Conservation (phyloP, 495 filamentous ascomycete genomes). For the Penicillium samsonianum region DNA sequence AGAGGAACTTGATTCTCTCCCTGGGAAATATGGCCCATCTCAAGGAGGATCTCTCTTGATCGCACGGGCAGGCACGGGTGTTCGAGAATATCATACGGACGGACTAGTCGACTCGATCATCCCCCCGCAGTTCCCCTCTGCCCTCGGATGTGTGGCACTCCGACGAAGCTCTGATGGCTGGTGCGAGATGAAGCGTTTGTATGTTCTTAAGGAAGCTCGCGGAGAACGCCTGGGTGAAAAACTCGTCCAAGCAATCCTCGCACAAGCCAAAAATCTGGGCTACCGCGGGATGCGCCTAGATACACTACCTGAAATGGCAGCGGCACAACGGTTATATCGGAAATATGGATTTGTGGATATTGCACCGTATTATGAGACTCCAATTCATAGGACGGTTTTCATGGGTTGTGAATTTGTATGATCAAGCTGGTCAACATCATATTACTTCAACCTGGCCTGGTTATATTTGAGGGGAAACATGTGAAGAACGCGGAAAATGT, state of each 20-base stretch:
- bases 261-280: conserved; percentile 44
- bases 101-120: neutral
- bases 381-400: conserved; percentile 50
- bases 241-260: conserved; percentile 46
- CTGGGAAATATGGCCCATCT: conserved; percentile 52
- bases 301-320: conserved; percentile 56
- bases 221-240: conserved; percentile 49
- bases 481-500: neutral
- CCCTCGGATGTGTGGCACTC: conserved; percentile 54
- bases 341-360: conserved; percentile 54
- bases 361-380: conserved; percentile 59
- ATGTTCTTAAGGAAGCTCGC: conserved; percentile 46
- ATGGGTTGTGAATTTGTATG: conserved; percentile 31
- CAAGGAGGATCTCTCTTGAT: conserved; percentile 50
- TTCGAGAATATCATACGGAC: neutral
- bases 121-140: neutral
- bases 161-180: conserved; percentile 22
- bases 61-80: conserved; percentile 32
- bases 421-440: neutral
- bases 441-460: neutral
- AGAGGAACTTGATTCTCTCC: conserved; percentile 51
- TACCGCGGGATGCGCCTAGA: conserved; percentile 60
- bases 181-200: conserved; percentile 65
- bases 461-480: neutral
- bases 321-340: conserved; percentile 52